Evolutionary conservation across 1,139 yeast species (phyloP).

Genomic region (Suhomyces wounanorum): DNA sequence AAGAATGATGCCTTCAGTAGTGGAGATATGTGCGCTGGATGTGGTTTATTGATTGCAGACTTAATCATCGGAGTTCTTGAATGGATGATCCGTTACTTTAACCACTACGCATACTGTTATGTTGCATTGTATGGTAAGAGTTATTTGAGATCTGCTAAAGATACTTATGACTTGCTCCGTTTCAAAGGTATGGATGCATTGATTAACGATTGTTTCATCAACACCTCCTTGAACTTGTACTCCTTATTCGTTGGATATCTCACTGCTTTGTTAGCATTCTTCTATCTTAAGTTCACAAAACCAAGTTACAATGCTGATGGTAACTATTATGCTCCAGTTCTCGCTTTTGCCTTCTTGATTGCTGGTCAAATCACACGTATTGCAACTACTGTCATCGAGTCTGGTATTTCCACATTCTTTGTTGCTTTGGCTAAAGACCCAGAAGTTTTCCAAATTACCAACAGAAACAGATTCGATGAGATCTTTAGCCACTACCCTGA

Average conservation of each 20-base stretch:
- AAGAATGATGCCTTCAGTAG: slow-evolving; percentile 56
- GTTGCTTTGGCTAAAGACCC: slow-evolving; percentile 89
- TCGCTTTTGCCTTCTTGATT: slow-evolving; percentile 76
- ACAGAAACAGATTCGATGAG: slow-evolving; percentile 74
- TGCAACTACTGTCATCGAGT: slow-evolving; percentile 69
- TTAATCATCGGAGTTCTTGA: slow-evolving; percentile 66
- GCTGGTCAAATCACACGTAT: slow-evolving; percentile 77
- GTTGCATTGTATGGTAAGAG: slow-evolving; percentile 85
- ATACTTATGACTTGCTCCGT: slow-evolving; percentile 77
- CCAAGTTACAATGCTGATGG: slow-evolving; percentile 73
- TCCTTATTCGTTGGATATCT: slow-evolving; percentile 70
- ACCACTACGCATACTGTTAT: slow-evolving; percentile 87
- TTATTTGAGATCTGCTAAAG: slow-evolving; percentile 74
- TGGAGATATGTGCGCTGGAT: slow-evolving; percentile 57
- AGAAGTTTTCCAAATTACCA: slow-evolving; percentile 73
- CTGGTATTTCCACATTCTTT: slow-evolving; percentile 85
- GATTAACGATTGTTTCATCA: slow-evolving; percentile 80
- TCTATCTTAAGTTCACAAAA: slow-evolving; percentile 70
- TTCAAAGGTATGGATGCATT: slow-evolving; percentile 85
- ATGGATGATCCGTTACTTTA: slow-evolving; percentile 83
- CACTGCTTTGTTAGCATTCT: slow-evolving; percentile 66
- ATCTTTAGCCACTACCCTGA: slow-evolving; percentile 75
- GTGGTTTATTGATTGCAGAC: slow-evolving; percentile 58
- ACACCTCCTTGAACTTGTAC: slow-evolving; percentile 72
- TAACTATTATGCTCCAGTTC: slow-evolving; percentile 69